These are phyloP conservation scores for Chlorella sp. DNA, from an alignment of 139 green algal genomes.

Conservation along the genomic window DNA sequence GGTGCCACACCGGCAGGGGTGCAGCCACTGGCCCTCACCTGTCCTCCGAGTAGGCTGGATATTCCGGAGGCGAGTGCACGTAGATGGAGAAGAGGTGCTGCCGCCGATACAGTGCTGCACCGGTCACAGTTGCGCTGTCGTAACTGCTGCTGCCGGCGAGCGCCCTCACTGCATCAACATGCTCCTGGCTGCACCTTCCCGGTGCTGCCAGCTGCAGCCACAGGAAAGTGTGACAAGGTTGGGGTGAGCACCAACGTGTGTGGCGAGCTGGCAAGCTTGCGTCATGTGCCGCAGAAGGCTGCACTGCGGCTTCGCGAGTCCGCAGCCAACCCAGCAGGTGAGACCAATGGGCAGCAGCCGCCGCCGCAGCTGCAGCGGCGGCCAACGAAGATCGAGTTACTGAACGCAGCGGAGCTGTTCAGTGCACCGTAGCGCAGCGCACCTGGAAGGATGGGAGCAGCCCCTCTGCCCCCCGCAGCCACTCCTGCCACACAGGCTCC, in stretches of 20 bases:
- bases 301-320: too few species aligned
- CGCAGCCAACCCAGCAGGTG: too few species aligned
- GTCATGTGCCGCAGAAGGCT: too few species aligned
- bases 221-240: too few species aligned
- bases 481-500: conserved; percentile 29
- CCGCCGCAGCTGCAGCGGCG: too few species aligned
- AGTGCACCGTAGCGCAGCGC: too few species aligned
- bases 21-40: not conserved
- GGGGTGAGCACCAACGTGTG: too few species aligned
- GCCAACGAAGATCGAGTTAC: too few species aligned
- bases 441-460: conserved; percentile 11
- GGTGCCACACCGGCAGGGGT: too few species aligned
- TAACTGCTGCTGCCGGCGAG: not conserved
- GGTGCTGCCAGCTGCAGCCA: not conserved
- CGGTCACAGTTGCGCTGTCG: not conserved
- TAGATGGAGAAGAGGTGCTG: conserved; percentile 42
- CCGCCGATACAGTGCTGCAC: not conserved
- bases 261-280: too few species aligned
- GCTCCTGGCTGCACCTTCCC: not conserved
- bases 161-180: not conserved
- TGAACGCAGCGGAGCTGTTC: too few species aligned
- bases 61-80: conserved; percentile 15
- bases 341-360: too few species aligned
- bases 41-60: not conserved
- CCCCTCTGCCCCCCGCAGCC: conserved; percentile 15